Evolutionary conservation across 2,329 filamentous ascomycete genomes (phyloP).

Genomic region (Meredithiella fracta): DNA sequence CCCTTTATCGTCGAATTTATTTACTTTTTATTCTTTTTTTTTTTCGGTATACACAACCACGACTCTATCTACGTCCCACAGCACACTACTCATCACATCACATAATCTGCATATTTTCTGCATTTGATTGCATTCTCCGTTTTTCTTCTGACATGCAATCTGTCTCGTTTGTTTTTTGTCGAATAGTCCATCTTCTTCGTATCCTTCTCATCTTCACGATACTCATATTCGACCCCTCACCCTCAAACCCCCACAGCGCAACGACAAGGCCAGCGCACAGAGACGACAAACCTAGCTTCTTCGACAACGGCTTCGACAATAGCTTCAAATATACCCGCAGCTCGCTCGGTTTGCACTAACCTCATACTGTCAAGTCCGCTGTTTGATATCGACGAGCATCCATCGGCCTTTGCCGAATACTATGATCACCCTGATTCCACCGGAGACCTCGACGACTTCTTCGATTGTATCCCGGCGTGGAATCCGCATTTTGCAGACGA

Average conservation of each 20-base stretch:
- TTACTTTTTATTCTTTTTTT: background rate
- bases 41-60: background rate
- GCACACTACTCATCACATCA: no score
- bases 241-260: no score
- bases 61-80: background rate
- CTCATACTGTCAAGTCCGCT: background rate
- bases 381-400: slow-evolving; percentile 3
- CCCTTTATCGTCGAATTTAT: background rate
- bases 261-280: no score
- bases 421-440: background rate
- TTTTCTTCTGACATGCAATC: no score
- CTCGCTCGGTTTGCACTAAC: background rate
- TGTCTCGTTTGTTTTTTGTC: no score
- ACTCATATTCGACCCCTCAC: no score
- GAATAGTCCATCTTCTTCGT: no score
- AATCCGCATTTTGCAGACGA: slow-evolving; percentile 6
- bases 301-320: background rate
- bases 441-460: background rate
- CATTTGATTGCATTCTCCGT: no score
- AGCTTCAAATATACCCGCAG: background rate
- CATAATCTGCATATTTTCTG: no score
- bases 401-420: background rate
- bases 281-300: background rate
- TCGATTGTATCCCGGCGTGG: background rate
- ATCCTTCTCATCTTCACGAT: no score